Percentiles rank a stretch among this genome's conserved stretches.
Evolutionary conservation across 768 basidiomycete genomes (phyloP).

Genomic region (Macrolepiota dolichaula): DNA sequence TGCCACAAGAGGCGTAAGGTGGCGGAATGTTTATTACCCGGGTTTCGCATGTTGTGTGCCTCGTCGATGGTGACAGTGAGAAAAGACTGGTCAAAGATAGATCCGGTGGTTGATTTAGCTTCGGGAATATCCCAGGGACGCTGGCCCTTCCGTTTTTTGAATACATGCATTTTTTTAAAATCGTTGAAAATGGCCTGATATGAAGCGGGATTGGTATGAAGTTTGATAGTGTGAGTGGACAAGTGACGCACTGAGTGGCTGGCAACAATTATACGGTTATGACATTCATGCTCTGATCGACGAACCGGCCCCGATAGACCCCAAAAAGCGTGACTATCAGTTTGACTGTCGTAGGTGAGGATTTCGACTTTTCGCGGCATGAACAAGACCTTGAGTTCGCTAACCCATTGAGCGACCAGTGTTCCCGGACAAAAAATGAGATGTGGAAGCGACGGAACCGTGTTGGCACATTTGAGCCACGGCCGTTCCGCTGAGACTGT

Average conservation of each 20-base stretch:
- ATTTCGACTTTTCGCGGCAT: constrained; percentile 18
- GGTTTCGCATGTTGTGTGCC: constrained; percentile 20
- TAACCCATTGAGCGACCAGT: constrained; percentile 20
- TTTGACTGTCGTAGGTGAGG: constrained; percentile 18
- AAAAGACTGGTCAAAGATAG: constrained; percentile 16
- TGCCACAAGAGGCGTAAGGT: not conserved
- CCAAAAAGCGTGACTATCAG: constrained; percentile 18
- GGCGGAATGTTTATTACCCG: not conserved
- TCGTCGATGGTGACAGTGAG: constrained; percentile 20
- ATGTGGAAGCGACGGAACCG: not conserved
- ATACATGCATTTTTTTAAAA: not conserved
- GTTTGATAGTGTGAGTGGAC: too few relatives aligned
- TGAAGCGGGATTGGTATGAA: too few relatives aligned
- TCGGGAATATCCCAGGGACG: not conserved
- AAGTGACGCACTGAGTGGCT: too few relatives aligned
- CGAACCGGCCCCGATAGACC: constrained; percentile 7
- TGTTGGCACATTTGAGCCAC: not conserved
- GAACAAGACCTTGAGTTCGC: constrained; percentile 15
- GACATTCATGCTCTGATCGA: constrained; percentile 9
- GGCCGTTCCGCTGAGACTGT: not conserved
- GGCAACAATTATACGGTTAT: too few relatives aligned
- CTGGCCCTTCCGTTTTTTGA: not conserved
- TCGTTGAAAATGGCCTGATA: constrained; percentile 19
- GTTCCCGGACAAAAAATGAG: constrained; percentile 16
- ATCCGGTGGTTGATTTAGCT: not conserved